Conservation (phyloP, 164 flowering plant genomes). For the Saururus chinensis region DNA sequence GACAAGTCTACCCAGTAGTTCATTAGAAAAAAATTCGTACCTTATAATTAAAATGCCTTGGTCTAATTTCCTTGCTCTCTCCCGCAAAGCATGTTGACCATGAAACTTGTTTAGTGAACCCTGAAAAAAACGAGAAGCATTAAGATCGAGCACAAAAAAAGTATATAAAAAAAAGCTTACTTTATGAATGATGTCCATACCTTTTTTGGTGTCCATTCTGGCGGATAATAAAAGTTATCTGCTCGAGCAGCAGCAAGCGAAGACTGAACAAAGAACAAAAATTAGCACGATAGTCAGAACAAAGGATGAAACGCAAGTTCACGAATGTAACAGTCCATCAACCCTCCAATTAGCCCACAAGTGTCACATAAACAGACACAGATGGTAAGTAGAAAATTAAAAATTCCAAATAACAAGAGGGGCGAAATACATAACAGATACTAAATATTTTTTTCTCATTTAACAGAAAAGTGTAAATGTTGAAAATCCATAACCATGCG, state of each 20-base stretch:
- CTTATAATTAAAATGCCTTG: constrained; percentile 95
- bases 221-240: constrained; percentile 94
- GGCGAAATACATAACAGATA: too few relatives aligned
- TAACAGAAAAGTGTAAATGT: too few relatives aligned
- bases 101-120: constrained; percentile 92
- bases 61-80: constrained; percentile 92
- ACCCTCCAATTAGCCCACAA: background rate
- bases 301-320: background rate
- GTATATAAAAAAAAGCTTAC: background rate
- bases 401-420: background rate
- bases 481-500: too few relatives aligned
- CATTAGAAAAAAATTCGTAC: constrained; percentile 20
- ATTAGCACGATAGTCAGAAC: background rate
- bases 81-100: constrained; percentile 97
- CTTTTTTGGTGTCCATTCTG: constrained; percentile 95
- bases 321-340: background rate
- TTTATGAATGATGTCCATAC: constrained; percentile 16
- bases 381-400: background rate
- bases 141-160: constrained; percentile 2
- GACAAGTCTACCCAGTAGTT: background rate
- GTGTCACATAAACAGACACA: background rate
- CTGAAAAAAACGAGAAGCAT: constrained; percentile 23
- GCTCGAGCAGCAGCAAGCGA: constrained; percentile 99
- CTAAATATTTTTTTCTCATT: too few relatives aligned
- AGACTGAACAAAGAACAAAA: constrained; percentile 49